Evolutionary conservation across 2,329 filamentous ascomycete genomes (phyloP), one percentile per base, ranked within the genome.

Genomic region (Macrophomina pseudophaseolina): DNA sequence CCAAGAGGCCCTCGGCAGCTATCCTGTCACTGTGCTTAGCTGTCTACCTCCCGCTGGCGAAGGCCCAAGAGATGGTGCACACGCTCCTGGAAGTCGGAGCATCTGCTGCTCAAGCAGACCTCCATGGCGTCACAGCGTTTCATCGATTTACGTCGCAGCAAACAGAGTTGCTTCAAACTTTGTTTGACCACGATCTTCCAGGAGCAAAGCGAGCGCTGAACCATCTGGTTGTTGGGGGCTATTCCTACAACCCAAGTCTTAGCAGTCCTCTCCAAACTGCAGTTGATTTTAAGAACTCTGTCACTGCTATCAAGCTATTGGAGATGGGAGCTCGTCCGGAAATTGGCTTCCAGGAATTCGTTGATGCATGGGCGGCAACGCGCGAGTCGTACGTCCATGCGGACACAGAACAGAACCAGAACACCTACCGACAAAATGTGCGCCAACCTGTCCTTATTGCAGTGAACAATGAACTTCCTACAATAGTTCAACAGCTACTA

Each of bases 11-110:
- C 2, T 80, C 81, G 33, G 84, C 80, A 0, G 90, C 89, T 0
- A 88, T 94, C 52, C 80, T 95, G 58, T 90, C 89, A 0, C 79
- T 94, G 7, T 84, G 88, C 0, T 82, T 96, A n/a, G 86, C 90
- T 1, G 78, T 92, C 33, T 80, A 84, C 11, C 85, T 94, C 5
- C 87, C 90, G 0, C 71, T 83, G 0, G 85, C 89, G 1, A 85
- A 89, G 71, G 89, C 90, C 0, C 85, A 85, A 68, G 82, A 83
- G 14, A 94, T 94, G 85, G 83, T 86, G 0, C 80, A 84, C 54
- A 83, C 86, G 0, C 83, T 96, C 8, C 78, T 96, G 35, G 83
- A 85, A 53, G 83, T 93, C 1, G 92, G 92, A 1, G 91, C 91
- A 1, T 90, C 90, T 0, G 88, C 85, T 40, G 87, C 90, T 0